Evolutionary conservation across 1,139 yeast genomes (phyloP).

Genomic region (Blastobotrys niveus): DNA sequence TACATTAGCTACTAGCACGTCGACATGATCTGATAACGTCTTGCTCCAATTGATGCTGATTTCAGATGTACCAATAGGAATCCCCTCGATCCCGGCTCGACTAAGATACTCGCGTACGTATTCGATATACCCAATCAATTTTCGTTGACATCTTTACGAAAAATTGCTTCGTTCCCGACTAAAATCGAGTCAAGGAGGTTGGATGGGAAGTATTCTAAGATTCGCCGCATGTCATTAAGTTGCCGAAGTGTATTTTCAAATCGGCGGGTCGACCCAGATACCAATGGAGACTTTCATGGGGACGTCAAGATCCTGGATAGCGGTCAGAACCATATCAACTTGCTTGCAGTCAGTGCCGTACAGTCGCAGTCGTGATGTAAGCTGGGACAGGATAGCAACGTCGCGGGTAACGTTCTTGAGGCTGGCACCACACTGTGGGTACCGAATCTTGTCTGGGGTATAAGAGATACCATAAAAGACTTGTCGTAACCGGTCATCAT

Average conservation of each 20-base stretch:
- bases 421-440: slow-evolving; percentile 43
- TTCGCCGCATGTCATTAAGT: slow-evolving; percentile 36
- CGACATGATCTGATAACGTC: slow-evolving; percentile 39
- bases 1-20: slow-evolving; percentile 57
- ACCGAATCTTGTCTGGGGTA: slow-evolving; percentile 46
- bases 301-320: slow-evolving; percentile 46
- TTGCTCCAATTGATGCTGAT: slow-evolving; percentile 42
- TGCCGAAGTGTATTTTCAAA: slow-evolving; percentile 42
- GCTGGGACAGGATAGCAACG: slow-evolving; percentile 49
- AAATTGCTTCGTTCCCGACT: slow-evolving; percentile 61
- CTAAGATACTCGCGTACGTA: slow-evolving; percentile 40
- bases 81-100: slow-evolving; percentile 28
- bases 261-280: slow-evolving; percentile 52
- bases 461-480: slow-evolving; percentile 56
- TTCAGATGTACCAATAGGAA: slow-evolving; percentile 55
- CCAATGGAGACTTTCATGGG: slow-evolving; percentile 59
- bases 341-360: slow-evolving; percentile 65
- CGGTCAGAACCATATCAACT: slow-evolving; percentile 46
- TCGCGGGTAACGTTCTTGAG: slow-evolving; percentile 50
- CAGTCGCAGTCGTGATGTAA: slow-evolving; percentile 52
- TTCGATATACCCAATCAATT: slow-evolving; percentile 41
- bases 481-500: slow-evolving; percentile 28
- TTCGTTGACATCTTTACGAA: slow-evolving; percentile 45
- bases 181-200: slow-evolving; percentile 46
- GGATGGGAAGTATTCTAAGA: slow-evolving; percentile 44